phyloP scores from a whole-genome alignment of 2,329 filamentous ascomycete species.

The Escovopsis sp. region DNA sequence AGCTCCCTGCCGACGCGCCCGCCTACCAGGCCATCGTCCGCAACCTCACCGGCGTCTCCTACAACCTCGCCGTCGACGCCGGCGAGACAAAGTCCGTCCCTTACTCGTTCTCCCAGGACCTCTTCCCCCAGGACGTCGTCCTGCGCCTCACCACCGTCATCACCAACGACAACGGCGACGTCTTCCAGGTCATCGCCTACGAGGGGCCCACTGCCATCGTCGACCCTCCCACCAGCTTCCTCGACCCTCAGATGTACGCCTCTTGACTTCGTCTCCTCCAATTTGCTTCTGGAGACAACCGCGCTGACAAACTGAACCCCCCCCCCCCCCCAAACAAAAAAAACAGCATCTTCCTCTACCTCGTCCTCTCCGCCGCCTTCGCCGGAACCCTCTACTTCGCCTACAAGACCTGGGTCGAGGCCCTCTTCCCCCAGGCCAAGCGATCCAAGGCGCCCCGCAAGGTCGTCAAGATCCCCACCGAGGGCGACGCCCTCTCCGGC shows the following conservation, averaged over 20 bases:
- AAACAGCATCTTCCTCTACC: constrained; percentile 92
- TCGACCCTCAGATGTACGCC: constrained; percentile 88
- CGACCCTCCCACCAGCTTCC: constrained; percentile 78
- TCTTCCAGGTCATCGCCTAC: constrained; percentile 68
- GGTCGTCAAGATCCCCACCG: constrained; percentile 48
- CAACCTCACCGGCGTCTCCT: constrained; percentile 70
- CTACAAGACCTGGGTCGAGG: constrained; percentile 95
- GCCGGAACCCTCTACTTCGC: constrained; percentile 81
- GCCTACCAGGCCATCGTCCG: constrained; percentile 47
- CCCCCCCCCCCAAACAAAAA: neutral
- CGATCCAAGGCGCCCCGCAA: constrained; percentile 47
- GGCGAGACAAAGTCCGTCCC: constrained; percentile 63
- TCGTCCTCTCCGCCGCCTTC: constrained; percentile 70
- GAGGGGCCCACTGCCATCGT: constrained; percentile 76
- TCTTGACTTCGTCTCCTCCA: too few species aligned
- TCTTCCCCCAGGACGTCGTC: constrained; percentile 80
- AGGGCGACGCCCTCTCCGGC: constrained; percentile 49
- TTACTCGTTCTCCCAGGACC: constrained; percentile 77
- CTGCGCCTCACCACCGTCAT: constrained; percentile 67
- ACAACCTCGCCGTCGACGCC: constrained; percentile 57
- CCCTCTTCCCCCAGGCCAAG: constrained; percentile 86
- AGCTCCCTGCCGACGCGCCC: constrained; percentile 28
- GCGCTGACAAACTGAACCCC: neutral
- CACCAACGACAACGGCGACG: constrained; percentile 45
- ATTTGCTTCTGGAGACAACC: neutral